phyloP scores from a whole-genome alignment of 192 early-diverging fungal species.

The Phycomyces nitens region DNA sequence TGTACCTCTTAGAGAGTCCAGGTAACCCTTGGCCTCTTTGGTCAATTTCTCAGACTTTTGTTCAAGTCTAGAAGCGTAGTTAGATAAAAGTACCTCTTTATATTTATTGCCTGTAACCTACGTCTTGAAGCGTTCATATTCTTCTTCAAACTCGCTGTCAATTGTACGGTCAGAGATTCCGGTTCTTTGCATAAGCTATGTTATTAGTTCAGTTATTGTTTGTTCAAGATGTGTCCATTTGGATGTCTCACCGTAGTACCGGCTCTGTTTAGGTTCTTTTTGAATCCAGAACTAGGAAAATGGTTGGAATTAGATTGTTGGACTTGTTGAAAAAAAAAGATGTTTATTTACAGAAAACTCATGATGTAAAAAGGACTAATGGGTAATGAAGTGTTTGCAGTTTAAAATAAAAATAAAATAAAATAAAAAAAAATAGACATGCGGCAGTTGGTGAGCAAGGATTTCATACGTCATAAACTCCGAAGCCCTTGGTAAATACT shows the following conservation, averaged over 20 bases:
- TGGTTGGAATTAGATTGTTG: neutral
- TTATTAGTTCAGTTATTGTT: neutral
- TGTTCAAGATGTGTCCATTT: neutral
- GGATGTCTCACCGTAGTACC: constrained; percentile 53
- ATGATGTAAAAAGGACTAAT: constrained; percentile 13
- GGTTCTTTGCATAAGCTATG: constrained; percentile 64
- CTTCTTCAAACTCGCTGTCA: constrained; percentile 59
- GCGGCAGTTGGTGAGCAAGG: neutral
- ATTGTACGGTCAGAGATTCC: constrained; percentile 75
- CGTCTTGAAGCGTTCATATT: constrained; percentile 36
- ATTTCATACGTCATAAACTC: constrained; percentile 5
- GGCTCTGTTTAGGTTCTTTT: constrained; percentile 77
- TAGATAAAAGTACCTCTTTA: neutral
- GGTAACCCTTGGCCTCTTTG: constrained; percentile 91
- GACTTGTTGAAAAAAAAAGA: neutral
- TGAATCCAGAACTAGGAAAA: constrained; percentile 66
- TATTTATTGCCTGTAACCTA: constrained; percentile 9
- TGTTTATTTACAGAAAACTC: constrained; percentile 33
- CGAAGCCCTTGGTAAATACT: neutral
- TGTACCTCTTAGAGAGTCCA: constrained; percentile 75
- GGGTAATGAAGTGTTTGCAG: neutral
- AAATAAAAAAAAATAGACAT: constrained; percentile 1
- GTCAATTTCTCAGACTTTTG: constrained; percentile 76
- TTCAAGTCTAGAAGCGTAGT: constrained; percentile 62
- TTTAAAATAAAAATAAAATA: constrained; percentile 1